Conservation (phyloP, 169 alveolate species). For the Ichthyophthirius multifiliis region DNA sequence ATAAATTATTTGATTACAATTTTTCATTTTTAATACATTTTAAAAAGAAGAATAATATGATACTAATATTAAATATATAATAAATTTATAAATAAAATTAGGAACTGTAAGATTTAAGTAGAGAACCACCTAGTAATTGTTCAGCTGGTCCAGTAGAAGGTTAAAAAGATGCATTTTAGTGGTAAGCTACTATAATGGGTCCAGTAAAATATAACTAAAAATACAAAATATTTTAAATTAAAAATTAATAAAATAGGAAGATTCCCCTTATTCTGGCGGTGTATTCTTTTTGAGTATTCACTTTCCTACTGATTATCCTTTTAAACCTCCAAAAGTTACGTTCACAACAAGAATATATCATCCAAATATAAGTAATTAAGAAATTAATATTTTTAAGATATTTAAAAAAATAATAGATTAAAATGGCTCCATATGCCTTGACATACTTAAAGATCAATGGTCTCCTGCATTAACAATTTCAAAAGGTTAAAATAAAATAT, state of each 20-base stretch:
- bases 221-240: neutral
- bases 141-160: conserved; percentile 97
- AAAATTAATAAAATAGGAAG: conserved; percentile 19
- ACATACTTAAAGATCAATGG: conserved; percentile 51
- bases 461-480: conserved; percentile 51
- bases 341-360: conserved; percentile 52
- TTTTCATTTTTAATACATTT: too few species aligned
- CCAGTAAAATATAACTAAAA: conserved; percentile 73
- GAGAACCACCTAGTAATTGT: conserved; percentile 99
- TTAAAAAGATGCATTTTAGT: conserved; percentile 93
- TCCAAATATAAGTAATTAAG: conserved; percentile 27
- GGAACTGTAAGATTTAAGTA: conserved; percentile 95
- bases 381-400: neutral
- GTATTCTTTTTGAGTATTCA: conserved; percentile 59
- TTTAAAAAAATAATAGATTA: neutral
- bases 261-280: conserved; percentile 96
- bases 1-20: too few species aligned
- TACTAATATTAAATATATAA: too few species aligned
- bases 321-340: conserved; percentile 51
- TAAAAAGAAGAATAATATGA: too few species aligned
- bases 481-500: neutral
- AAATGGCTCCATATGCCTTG: conserved; percentile 47
- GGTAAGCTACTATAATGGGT: conserved; percentile 99
- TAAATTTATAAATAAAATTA: conserved; percentile 34
- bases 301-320: conserved; percentile 55